Conservation (phyloP, 495 filamentous ascomycete genomes). For the Elasticomyces elasticus region DNA sequence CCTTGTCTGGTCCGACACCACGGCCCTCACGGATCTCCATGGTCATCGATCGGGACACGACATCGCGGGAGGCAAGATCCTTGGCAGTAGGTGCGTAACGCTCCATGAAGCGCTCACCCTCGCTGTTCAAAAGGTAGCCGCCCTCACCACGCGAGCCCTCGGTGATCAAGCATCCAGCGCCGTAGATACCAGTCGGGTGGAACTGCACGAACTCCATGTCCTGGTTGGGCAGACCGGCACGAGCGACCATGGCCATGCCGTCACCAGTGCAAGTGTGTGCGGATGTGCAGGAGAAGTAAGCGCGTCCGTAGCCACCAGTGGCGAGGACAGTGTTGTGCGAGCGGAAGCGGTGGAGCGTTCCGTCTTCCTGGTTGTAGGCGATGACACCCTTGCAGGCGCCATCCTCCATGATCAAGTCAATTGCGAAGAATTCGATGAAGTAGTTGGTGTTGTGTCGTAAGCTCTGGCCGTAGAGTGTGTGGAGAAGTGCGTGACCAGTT, state of each 20-base stretch:
- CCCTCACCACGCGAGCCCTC: constrained; percentile 97
- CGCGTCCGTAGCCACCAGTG: constrained; percentile 93
- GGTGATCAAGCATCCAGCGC: constrained; percentile 95
- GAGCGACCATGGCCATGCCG: constrained; percentile 97
- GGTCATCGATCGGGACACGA: constrained; percentile 95
- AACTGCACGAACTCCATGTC: constrained; percentile 99
- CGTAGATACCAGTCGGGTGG: constrained; percentile 98
- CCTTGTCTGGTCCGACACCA: constrained; percentile 91
- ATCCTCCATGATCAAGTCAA: constrained; percentile 94
- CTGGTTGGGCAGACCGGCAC: constrained; percentile 95
- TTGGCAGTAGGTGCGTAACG: constrained; percentile 94
- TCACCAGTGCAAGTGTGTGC: constrained; percentile 99
- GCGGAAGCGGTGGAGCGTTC: constrained; percentile 91
- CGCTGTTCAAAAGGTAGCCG: constrained; percentile 89
- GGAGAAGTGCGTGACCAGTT: constrained; percentile 92
- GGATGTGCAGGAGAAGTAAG: constrained; percentile 96
- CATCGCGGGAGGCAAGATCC: constrained; percentile 91
- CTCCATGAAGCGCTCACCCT: constrained; percentile 99
- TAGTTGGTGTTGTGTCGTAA: constrained; percentile 95
- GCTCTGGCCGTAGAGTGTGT: constrained; percentile 97
- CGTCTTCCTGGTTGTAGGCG: constrained; percentile 97
- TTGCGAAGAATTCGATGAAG: constrained; percentile 98
- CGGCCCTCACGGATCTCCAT: constrained; percentile 95
- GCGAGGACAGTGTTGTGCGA: constrained; percentile 94
- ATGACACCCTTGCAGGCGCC: constrained; percentile 93